Percentiles rank a stretch among this genome's conserved stretches.
These are phyloP conservation scores for Dalbergia oliveri DNA, from an alignment of 306 rosid genomes.

Conservation along the genomic window DNA sequence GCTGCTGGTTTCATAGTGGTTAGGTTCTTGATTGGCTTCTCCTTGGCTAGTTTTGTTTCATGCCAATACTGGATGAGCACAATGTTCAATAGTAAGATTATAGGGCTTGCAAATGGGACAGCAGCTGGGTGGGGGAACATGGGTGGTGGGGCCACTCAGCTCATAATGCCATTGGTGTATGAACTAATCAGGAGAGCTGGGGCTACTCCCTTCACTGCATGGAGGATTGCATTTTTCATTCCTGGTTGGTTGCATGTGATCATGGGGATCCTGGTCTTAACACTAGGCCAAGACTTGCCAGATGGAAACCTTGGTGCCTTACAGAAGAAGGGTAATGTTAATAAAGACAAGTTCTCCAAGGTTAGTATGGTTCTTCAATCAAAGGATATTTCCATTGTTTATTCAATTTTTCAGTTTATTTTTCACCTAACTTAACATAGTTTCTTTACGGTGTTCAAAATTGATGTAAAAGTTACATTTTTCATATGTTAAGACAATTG, in stretches of 20 bases:
- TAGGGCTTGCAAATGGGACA: conserved; percentile 87
- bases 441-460: too few species aligned
- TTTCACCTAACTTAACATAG: too few species aligned
- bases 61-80: conserved; percentile 99
- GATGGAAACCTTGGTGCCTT: conserved; percentile 83
- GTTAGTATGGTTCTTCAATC: conserved; percentile 45
- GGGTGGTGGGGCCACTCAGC: conserved; percentile 98
- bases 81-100: conserved; percentile 83
- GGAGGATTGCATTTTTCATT: conserved; percentile 89
- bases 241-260: conserved; percentile 75
- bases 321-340: conserved; percentile 77
- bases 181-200: conserved; percentile 63
- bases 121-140: conserved; percentile 98
- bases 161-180: conserved; percentile 81
- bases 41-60: conserved; percentile 90
- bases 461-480: too few species aligned
- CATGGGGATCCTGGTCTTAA: conserved; percentile 77
- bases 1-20: conserved; percentile 75
- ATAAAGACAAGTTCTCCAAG: conserved; percentile 76
- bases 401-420: too few species aligned
- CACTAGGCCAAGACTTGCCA: conserved; percentile 86
- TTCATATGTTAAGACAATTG: too few species aligned
- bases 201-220: conserved; percentile 77
- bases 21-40: conserved; percentile 88
- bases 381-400: too few species aligned